Evolutionary conservation across 768 basidiomycete species (phyloP).

Genomic region (Phlebiopsis flavidoalba): DNA sequence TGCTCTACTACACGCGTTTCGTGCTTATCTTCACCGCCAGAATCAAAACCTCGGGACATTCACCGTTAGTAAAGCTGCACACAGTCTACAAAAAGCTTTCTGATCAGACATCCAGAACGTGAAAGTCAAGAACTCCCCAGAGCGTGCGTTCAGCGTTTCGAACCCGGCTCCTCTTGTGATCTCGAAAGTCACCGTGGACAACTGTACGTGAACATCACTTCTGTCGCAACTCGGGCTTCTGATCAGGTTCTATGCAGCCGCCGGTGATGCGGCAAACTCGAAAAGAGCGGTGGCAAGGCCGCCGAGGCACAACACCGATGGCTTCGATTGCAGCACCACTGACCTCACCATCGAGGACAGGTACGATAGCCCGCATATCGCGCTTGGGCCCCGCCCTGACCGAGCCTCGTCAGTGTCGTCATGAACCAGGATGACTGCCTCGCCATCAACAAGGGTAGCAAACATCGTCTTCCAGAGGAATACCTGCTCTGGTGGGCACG

Average conservation of each 20-base stretch:
- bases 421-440: constrained; percentile 51
- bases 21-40: constrained; percentile 17
- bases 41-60: constrained; percentile 37
- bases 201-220: constrained; percentile 36
- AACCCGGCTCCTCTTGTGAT: constrained; percentile 33
- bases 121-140: constrained; percentile 36
- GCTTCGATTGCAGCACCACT: constrained; percentile 24
- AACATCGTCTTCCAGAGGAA: constrained; percentile 39
- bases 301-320: constrained; percentile 42
- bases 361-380: neutral
- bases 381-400: neutral
- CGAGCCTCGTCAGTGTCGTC: constrained; percentile 11
- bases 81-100: neutral
- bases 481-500: constrained; percentile 55
- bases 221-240: neutral
- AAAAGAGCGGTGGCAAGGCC: constrained; percentile 40
- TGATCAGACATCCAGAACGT: constrained; percentile 22
- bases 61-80: constrained; percentile 19
- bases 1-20: neutral
- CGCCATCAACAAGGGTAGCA: constrained; percentile 40
- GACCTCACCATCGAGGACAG: constrained; percentile 24
- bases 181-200: constrained; percentile 44
- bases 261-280: constrained; percentile 46
- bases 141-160: constrained; percentile 26
- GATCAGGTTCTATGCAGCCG: constrained; percentile 30